Conservation (phyloP, 352 stramenopile genomes). For the Pythium oligandrum region DNA sequence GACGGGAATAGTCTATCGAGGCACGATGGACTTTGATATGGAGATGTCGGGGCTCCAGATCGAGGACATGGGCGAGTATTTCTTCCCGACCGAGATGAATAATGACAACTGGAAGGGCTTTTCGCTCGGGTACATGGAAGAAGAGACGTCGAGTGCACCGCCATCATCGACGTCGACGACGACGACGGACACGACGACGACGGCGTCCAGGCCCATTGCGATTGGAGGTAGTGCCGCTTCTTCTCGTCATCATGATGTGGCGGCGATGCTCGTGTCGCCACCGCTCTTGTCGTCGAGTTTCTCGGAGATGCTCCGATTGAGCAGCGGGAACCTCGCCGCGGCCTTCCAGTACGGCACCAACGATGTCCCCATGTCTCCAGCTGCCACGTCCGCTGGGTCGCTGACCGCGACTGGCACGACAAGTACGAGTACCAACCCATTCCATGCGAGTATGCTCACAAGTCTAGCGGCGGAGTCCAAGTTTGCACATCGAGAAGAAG, state of each 20-base stretch:
- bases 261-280: conserved; percentile 31
- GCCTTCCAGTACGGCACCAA: background rate
- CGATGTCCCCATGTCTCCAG: background rate
- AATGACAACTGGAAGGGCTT: conserved; percentile 70
- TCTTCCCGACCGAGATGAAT: conserved; percentile 45
- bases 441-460: no score
- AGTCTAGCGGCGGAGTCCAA: no score
- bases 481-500: no score
- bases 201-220: conserved; percentile 3
- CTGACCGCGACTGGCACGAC: no score
- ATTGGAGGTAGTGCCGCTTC: background rate
- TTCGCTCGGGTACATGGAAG: conserved; percentile 57
- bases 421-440: no score
- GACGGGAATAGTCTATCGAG: background rate
- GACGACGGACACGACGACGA: conserved; percentile 2
- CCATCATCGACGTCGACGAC: background rate
- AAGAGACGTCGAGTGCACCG: conserved; percentile 18
- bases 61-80: conserved; percentile 69
- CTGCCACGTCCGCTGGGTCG: background rate
- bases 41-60: conserved; percentile 73
- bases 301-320: conserved; percentile 38
- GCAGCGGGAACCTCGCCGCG: conserved; percentile 16
- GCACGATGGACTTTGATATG: conserved; percentile 54
- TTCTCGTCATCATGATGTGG: background rate
- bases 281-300: conserved; percentile 30